Evolutionary conservation across 2,329 filamentous ascomycete species (phyloP), one percentile per base, ranked within the genome.

Genomic region (Talaromyces marneffei): DNA sequence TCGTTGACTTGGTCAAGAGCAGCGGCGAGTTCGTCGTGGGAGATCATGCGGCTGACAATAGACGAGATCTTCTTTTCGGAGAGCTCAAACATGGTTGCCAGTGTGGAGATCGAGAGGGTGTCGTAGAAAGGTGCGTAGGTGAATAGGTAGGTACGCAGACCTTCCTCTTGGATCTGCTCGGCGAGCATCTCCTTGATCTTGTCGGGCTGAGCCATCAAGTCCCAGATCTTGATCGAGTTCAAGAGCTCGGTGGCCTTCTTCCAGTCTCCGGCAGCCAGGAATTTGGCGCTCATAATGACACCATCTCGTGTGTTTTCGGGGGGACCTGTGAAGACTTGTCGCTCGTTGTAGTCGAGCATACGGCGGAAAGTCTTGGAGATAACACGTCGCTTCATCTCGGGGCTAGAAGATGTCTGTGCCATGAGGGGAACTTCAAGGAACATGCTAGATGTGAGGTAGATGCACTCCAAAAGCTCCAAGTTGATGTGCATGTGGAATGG

Each of bases 401-500:
- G 95, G 23, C 93, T 94, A 7, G 93, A 97, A 67, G 94, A 94
- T 37, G 93, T 95, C 79, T 97, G 94, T 54, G 94, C 95, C 68
- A 99, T 87, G 52, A 97, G 87, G 63, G 94, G 94, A 65, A 99
- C 97, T 81, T 99, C 94, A 61, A 99, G 86, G 67, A 99, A 89
- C 94, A 99, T 99, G 79, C 92, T 97, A 82, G 93, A 97, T 56
- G 94, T 97, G 63, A 99, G 85, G 81, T 99, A 99, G 65, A 97
- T 93, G 73, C 94, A 97, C 81, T 99, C 94, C 40, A 99, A 85
- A 60, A 99, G 86, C 78, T 99, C 94, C 57, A 99, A 85, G 83
- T 99, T 99, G 83, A 99, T 99, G 84, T 99, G 94, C 92, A 99
- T 97, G 82, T 99, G 94, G 87, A 99, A 99, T 39, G 94, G 94